A percentile compares a stretch with the other conserved stretches of the same genome.
These are phyloP conservation scores for Haplographium delicatum DNA, from an alignment of 495 filamentous ascomycete species.

Conservation along the genomic window DNA sequence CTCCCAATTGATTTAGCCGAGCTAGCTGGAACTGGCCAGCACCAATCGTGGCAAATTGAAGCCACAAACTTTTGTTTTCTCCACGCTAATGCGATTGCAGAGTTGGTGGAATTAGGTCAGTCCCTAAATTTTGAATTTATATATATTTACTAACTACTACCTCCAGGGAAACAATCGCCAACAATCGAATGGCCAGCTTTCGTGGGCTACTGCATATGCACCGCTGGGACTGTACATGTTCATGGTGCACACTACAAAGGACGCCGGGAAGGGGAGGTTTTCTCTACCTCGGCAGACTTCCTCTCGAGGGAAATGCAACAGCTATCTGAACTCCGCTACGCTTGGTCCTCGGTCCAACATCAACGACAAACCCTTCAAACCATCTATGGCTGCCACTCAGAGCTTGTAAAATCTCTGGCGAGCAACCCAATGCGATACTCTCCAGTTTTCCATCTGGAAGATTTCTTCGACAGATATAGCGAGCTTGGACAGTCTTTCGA, in stretches of 20 bases:
- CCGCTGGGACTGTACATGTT: constrained; percentile 78
- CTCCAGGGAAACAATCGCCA: constrained; percentile 36
- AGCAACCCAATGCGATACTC: constrained; percentile 63
- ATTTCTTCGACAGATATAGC: constrained; percentile 77
- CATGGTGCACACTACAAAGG: constrained; percentile 75
- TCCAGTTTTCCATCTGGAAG: constrained; percentile 76
- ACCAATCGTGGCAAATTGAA: constrained; percentile 88
- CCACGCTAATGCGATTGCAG: constrained; percentile 80
- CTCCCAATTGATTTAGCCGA: constrained; percentile 77
- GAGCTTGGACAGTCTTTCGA: constrained; percentile 45
- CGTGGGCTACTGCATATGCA: constrained; percentile 75
- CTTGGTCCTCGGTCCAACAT: constrained; percentile 73
- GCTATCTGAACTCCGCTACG: constrained; percentile 62
- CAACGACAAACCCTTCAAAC: constrained; percentile 71
- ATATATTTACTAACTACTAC: not conserved
- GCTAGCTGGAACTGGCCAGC: constrained; percentile 69
- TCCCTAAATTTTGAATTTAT: constrained; percentile 26
- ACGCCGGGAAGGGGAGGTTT: constrained; percentile 49
- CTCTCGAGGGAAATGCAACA: constrained; percentile 73
- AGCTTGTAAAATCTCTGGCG: constrained; percentile 65
- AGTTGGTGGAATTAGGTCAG: constrained; percentile 68
- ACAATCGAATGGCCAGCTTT: constrained; percentile 79
- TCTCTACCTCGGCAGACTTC: constrained; percentile 64
- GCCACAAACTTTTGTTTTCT: constrained; percentile 81
- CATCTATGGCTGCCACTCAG: constrained; percentile 66